Base-by-base conservation (phyloP, 179 eudicot species). In the Silene vulgaris region DNA sequence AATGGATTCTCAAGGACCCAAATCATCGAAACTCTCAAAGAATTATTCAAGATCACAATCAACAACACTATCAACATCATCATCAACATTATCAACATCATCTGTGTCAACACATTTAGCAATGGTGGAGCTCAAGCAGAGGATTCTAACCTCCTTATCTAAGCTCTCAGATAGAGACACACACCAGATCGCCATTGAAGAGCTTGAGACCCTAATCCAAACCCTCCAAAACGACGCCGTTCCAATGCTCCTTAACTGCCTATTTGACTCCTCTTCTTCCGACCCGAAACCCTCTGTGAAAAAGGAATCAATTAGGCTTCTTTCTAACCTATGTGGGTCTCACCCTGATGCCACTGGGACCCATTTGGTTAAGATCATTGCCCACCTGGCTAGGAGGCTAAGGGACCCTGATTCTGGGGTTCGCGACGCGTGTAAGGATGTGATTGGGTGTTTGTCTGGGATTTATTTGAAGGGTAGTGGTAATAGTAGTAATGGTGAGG, bases 81-180 rank as follows among this genome's bases (percentile, higher is more conserved):
- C 76, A 20, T 9, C 66, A 70, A 0, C 74, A 8, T 13, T 52
- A 21, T 19, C 78, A 2, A 12, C 73, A 28, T 80, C 95, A 8
- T 87, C 91, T 11, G 83, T 92, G 4, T 87, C 97, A 1, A 82
- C 94, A 0, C 98, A 92, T 72, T 76, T 94, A 13, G 98, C 98
- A 59, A 92, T 89, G 92, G 84, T 95, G 35, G 99, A 95, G 80
- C 87, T 92, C 5, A 95, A 95, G 82, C 97, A 95, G 43, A 77
- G 87, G 69, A 86, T 90, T 82, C 80, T 95, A 11, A 92, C 85
- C 5, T 89, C 99, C 2, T 83, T 95, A 37, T 86, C 96, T 5
- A 95, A 92, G 73, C 90, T 95, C 48, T 87, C 99, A 8, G 99
- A 95, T 64, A 76, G 99, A n/a, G 99, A 95, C 78, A 95, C 99